Percentiles rank a stretch among this genome's conserved stretches.
phyloP scores from a whole-genome alignment of 345 rosid genomes.

The Eucalyptus caleyi region DNA sequence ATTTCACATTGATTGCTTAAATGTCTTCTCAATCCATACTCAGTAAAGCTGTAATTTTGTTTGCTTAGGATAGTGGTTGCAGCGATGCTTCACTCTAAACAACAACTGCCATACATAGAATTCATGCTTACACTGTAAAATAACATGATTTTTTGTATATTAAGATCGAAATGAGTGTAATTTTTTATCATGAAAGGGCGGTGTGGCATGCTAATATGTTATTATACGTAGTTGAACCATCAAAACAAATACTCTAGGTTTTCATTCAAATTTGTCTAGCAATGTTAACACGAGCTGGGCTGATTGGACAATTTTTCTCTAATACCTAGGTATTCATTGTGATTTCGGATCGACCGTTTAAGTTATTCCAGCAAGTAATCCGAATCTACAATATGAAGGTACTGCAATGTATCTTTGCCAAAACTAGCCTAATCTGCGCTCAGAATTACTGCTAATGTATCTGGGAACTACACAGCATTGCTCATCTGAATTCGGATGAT shows the following conservation, averaged over 20 bases:
- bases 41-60: neutral
- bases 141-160: neutral
- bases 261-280: neutral
- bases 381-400: neutral
- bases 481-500: neutral
- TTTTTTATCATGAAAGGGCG: neutral
- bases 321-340: neutral
- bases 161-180: neutral
- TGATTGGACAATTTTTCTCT: neutral
- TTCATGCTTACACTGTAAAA: neutral
- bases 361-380: neutral
- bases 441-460: neutral
- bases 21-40: neutral
- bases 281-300: neutral
- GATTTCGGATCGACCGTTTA: neutral
- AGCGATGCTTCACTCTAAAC: neutral
- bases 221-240: neutral
- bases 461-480: neutral
- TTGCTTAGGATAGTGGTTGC: neutral
- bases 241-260: neutral
- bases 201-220: neutral
- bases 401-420: neutral
- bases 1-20: neutral
- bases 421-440: neutral
- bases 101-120: neutral